Conservation (phyloP, 495 filamentous ascomycete species). For the Aspergillus incahuasiensis region DNA sequence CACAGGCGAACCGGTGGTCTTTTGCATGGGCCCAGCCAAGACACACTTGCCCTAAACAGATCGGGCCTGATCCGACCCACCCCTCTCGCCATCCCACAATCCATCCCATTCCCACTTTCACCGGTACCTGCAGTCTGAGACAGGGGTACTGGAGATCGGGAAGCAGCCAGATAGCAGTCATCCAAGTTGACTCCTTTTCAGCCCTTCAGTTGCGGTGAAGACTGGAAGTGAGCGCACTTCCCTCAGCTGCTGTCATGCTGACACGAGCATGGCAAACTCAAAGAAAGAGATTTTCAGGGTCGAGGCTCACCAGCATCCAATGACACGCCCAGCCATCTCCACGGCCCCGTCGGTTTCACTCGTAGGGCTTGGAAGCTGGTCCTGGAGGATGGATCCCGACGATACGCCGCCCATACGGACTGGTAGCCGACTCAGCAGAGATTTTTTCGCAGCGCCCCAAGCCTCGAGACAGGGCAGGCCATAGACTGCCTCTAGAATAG, state of each 20-base stretch:
- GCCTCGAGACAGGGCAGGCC: not conserved
- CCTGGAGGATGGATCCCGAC: too few species aligned
- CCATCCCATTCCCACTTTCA: not conserved
- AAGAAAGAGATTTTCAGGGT: not conserved
- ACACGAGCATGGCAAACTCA: not conserved
- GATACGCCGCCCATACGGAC: not conserved
- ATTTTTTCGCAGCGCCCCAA: not conserved
- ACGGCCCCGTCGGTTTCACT: not conserved
- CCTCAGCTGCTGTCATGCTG: too few species aligned
- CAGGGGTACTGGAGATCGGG: too few species aligned
- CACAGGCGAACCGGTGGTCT: too few species aligned
- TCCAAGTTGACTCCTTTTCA: too few species aligned
- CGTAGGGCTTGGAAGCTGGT: not conserved
- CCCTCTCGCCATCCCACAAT: not conserved
- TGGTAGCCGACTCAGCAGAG: not conserved
- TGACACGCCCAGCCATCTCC: not conserved
- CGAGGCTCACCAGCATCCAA: not conserved
- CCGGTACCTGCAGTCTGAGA: too few species aligned
- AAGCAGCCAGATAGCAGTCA: too few species aligned
- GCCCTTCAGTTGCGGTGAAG: too few species aligned
- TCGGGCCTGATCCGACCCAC: not conserved
- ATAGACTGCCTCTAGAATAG: too few species aligned
- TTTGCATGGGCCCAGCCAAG: not conserved
- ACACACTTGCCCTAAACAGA: not conserved
- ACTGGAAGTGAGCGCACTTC: too few species aligned